Evolutionary conservation across 1,139 yeast species (phyloP), one percentile per base, ranked within the genome.

Genomic region (Pichia sp.): DNA sequence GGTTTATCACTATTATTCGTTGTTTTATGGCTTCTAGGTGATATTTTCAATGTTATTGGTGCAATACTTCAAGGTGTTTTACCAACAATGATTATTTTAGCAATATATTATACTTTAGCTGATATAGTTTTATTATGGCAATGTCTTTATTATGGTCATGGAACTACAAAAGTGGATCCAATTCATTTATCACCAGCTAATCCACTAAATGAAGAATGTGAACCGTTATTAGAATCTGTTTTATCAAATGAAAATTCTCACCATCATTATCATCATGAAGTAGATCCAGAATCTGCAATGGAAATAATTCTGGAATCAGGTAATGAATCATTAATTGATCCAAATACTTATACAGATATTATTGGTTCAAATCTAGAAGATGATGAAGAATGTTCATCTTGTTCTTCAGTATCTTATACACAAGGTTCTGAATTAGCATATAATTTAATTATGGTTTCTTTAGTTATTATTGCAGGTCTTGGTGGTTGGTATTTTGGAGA

Each of bases 1-100:
- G 97, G 97, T 1, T 73, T 90, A 34, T 87, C 96, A 6, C 67
- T 89, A 38, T 70, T 84, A 56, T 90, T 90, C 65, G 87, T 90
- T 33, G 75, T 87, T 4, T 73, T 90, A 39, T 90, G 97, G 97
- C 73, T 79, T 47, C 81, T 81, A 0, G 97, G 97, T 40, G 97
- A 90, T 66, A 79, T 90, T 0, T 89, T 90, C 69, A 90, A 90
- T 61, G 92, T 89, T 5, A 70, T 90, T 39, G 97, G 97, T 7
- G 89, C 96, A 2, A 72, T 88, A 7, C 66, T 89, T 54, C 97
- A 90, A 67, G 88, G 89, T 8, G 90, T 90, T 2, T 73, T 90
- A 53, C 95, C 96, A 33, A 90, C 97, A 1, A 90, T 90, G 96
- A 82, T 83, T 54, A 78, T 90, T 7, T 74, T 92, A 54, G 97